Evolutionary conservation across 345 rosid species (phyloP), one percentile per base, ranked within the genome.

Genomic region (Melaleuca quinquenervia): DNA sequence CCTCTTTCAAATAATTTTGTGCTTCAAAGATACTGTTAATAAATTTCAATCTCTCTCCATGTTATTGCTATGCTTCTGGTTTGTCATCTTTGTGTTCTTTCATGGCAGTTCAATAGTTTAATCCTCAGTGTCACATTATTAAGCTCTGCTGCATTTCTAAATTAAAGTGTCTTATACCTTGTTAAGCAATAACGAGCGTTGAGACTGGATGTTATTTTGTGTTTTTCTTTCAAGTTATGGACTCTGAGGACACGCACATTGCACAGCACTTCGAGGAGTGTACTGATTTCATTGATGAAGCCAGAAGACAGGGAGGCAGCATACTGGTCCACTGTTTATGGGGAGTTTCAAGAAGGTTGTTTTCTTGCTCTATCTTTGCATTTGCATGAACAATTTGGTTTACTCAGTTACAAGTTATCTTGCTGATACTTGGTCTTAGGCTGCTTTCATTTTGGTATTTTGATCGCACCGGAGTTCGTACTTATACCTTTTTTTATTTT

Each of bases 341-440:
- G 88, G 99, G 98, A 86, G 91, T 85, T 51, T 95, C 99, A 84
- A 92, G 98, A 88, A 96, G 98, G 98, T 96, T 82, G 36, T 82
- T 87, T 44, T 85, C 74, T 82, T 24, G 52, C 76, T 16, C n/a
- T 49, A 53, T 87, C 13, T 16, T 16, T 32, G 50, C 52, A 36
- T 54, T 36, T 53, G 26, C 50, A 41, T 15, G 50, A 24, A 55
- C 84, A 53, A n/a, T 52, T 78, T 76, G 32, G 52, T 21, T 1
- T 26, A 7, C 41, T 54, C n/a, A 12, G 41, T 41, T 22, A 50
- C 45, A 85, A 83, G n/a, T 60, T 58, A 54, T 41, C 21, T 51
- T 22, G 6, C 54, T 50, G 53, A 29, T 44, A 82, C 50, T 74
- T 56, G 60, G 27, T 64, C 27, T 82, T 85, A 48, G 60, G 83